Conservation (phyloP, 768 basidiomycete genomes). For the Naganishia onofrii region DNA sequence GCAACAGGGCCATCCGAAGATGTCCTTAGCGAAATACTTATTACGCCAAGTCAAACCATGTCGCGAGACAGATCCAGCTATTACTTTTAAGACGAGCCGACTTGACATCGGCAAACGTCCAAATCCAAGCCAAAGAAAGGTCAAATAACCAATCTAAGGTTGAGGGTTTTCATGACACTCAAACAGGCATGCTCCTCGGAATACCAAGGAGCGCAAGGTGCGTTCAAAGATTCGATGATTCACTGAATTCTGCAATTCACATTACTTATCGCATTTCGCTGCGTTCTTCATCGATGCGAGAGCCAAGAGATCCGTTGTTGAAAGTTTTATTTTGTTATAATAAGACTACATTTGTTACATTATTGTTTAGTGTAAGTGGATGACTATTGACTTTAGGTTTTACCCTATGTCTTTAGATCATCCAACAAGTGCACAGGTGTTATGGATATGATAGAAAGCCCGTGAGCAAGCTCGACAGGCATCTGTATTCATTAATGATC, state of each 20-base stretch:
- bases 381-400: background rate
- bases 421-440: slow-evolving; percentile 58
- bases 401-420: slow-evolving; percentile 8
- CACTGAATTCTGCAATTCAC: slow-evolving; percentile 79
- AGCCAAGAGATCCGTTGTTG: slow-evolving; percentile 72
- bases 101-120: slow-evolving; percentile 6
- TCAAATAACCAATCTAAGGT: slow-evolving; percentile 6
- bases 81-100: slow-evolving; percentile 13
- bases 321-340: slow-evolving; percentile 55
- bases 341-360: slow-evolving; percentile 45
- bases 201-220: slow-evolving; percentile 74
- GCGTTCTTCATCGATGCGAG: slow-evolving; percentile 77
- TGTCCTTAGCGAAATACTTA: slow-evolving; percentile 16
- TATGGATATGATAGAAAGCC: slow-evolving; percentile 50
- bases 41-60: slow-evolving; percentile 19
- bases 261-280: slow-evolving; percentile 78
- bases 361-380: slow-evolving; percentile 34
- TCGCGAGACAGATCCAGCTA: slow-evolving; percentile 19
- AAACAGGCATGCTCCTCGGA: slow-evolving; percentile 56
- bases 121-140: slow-evolving; percentile 10
- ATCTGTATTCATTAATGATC: slow-evolving; percentile 58
- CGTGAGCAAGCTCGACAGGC: slow-evolving; percentile 41
- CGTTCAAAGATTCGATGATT: slow-evolving; percentile 81
- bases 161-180: slow-evolving; percentile 11
- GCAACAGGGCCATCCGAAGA: slow-evolving; percentile 8